A percentile compares a stretch with the other conserved stretches of the same genome.
Evolutionary conservation across 2,329 filamentous ascomycete genomes (phyloP).

Genomic region (Samsoniella hepiali): DNA sequence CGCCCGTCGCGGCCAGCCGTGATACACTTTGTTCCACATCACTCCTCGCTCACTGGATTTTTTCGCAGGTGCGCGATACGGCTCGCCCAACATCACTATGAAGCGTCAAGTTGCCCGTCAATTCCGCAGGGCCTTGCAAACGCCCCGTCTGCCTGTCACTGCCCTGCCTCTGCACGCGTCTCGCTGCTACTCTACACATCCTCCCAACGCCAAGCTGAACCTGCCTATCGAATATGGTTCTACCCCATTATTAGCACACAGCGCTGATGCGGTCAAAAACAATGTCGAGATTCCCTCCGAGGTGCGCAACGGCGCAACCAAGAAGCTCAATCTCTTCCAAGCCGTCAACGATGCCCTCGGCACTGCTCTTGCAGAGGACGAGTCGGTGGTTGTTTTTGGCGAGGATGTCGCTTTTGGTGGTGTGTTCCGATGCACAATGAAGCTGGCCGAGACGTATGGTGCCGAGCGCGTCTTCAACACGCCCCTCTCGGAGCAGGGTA

Average conservation of each 20-base stretch:
- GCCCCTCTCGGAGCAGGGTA: constrained; percentile 88
- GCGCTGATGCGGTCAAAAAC: constrained; percentile 65
- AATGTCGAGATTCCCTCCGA: constrained; percentile 68
- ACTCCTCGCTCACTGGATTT: constrained; percentile 17
- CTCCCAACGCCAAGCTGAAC: constrained; percentile 68
- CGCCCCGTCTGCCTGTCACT: constrained; percentile 15
- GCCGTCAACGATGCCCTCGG: constrained; percentile 88
- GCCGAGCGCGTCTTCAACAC: constrained; percentile 93
- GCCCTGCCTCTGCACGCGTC: constrained; percentile 17
- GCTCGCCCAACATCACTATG: constrained; percentile 26
- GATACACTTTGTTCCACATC: constrained; percentile 17
- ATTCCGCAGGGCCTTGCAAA: constrained; percentile 28
- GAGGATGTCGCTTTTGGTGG: constrained; percentile 97
- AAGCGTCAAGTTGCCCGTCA: constrained; percentile 33
- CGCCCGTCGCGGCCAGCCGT: constrained; percentile 17
- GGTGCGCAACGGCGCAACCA: constrained; percentile 66
- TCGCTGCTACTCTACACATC: constrained; percentile 52
- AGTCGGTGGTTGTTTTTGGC: constrained; percentile 86
- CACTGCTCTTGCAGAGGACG: constrained; percentile 76
- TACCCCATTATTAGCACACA: constrained; percentile 78
- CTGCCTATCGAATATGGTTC: constrained; percentile 82
- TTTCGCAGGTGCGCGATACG: not conserved
- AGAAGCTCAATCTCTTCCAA: constrained; percentile 90
- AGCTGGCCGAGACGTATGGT: constrained; percentile 83
- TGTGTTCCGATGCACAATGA: constrained; percentile 92